Evolutionary conservation across 768 basidiomycete species (phyloP).

Genomic region (Multifurca ochricompacta): DNA sequence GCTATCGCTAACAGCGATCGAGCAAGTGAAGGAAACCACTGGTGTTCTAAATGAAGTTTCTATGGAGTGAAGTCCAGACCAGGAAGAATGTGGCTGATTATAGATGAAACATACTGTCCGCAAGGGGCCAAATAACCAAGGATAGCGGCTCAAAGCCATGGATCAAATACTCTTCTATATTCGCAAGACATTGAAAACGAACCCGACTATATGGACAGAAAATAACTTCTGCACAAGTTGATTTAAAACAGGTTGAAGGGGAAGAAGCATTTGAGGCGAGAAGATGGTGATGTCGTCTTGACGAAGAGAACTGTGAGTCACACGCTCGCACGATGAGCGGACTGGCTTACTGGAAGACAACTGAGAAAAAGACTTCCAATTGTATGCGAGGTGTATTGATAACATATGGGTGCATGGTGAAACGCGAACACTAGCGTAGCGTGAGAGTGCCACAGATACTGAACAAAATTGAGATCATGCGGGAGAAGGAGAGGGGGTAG

Average conservation of each 20-base stretch:
- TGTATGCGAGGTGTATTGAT: constrained; percentile 36
- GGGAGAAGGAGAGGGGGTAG: no score
- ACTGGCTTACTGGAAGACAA: neutral
- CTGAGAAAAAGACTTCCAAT: constrained; percentile 28
- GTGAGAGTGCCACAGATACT: constrained; percentile 31
- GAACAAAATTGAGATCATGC: constrained; percentile 34
- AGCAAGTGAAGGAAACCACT: constrained; percentile 15
- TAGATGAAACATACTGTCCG: constrained; percentile 38
- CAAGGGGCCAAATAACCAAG: constrained; percentile 68
- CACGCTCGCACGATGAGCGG: constrained; percentile 48
- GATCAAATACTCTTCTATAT: constrained; percentile 1
- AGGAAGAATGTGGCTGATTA: neutral
- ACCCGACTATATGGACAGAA: constrained; percentile 16
- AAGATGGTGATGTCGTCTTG: constrained; percentile 12
- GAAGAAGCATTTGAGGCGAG: constrained; percentile 12
- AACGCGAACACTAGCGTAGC: constrained; percentile 11
- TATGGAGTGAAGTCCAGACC: constrained; percentile 1
- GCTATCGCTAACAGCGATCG: constrained; percentile 13
- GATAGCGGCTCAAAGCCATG: constrained; percentile 50
- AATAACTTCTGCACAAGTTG: constrained; percentile 5
- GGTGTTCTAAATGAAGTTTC: constrained; percentile 17
- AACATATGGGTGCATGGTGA: constrained; percentile 28
- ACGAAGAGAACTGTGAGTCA: neutral
- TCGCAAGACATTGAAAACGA: neutral
- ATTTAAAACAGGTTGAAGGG: constrained; percentile 14